Evolutionary conservation across 2,329 filamentous ascomycete genomes (phyloP).

Genomic region (Cladobotryum mycophilum): DNA sequence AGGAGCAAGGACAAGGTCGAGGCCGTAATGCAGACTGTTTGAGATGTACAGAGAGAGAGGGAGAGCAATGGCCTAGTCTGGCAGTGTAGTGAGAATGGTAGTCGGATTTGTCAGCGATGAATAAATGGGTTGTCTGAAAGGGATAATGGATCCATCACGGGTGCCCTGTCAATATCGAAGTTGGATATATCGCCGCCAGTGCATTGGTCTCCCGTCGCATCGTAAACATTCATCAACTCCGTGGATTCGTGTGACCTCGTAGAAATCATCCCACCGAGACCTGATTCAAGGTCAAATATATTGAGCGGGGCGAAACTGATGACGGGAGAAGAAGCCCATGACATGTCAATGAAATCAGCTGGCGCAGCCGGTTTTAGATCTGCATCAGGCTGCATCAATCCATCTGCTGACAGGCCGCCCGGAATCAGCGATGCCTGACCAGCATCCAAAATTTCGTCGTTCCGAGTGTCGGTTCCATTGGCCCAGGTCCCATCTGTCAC

Average conservation of each 20-base stretch:
- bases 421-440: slow-evolving; percentile 2
- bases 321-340: slow-evolving; percentile 2
- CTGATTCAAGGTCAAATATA: neutral
- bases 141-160: slow-evolving; percentile 1
- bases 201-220: neutral
- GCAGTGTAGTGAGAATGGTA: neutral
- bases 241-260: slow-evolving; percentile 1
- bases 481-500: neutral
- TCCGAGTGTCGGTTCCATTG: neutral
- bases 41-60: neutral
- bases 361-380: neutral
- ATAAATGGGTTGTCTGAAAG: slow-evolving; percentile 1
- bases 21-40: slow-evolving; percentile 15
- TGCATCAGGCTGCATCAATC: neutral
- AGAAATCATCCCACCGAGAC: neutral
- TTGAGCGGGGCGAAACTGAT: slow-evolving; percentile 1
- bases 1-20: slow-evolving; percentile 34
- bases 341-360: neutral
- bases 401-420: neutral
- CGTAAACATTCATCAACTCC: slow-evolving; percentile 1
- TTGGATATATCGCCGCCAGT: neutral
- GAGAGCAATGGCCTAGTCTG: neutral
- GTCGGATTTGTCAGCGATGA: neutral
- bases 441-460: neutral
- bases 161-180: slow-evolving; percentile 1